Percentiles rank a stretch among this genome's conserved stretches.
These are phyloP conservation scores for Oleoguttula mirabilis DNA, from an alignment of 495 filamentous ascomycete species.

Conservation along the genomic window DNA sequence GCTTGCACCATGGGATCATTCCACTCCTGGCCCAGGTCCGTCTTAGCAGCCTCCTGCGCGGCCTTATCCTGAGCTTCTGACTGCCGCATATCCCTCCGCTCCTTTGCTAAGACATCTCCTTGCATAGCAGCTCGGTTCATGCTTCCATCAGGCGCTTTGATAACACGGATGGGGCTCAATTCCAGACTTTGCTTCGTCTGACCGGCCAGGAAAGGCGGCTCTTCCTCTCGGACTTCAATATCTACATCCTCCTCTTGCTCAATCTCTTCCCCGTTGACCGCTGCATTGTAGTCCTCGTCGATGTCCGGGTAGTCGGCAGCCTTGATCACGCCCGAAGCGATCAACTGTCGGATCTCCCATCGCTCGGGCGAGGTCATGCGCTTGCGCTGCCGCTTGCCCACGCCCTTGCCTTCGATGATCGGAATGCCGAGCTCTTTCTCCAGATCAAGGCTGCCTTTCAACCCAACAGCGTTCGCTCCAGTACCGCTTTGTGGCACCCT, in stretches of 20 bases:
- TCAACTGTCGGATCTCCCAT: constrained; percentile 95
- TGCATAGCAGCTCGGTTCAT: constrained; percentile 92
- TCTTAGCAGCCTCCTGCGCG: constrained; percentile 61
- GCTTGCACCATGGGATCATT: constrained; percentile 88
- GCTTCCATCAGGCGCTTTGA: constrained; percentile 94
- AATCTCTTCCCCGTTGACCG: constrained; percentile 72
- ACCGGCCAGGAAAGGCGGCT: constrained; percentile 89
- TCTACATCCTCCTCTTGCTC: constrained; percentile 96
- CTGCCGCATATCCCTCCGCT: constrained; percentile 76
- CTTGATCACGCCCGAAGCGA: constrained; percentile 84
- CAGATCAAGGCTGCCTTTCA: constrained; percentile 47
- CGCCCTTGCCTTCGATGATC: constrained; percentile 52
- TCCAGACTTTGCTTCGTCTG: constrained; percentile 95
- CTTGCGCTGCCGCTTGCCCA: constrained; percentile 55
- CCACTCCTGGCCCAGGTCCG: constrained; percentile 87
- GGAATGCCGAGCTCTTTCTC: constrained; percentile 43
- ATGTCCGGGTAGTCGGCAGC: constrained; percentile 88
- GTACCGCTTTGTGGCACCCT: constrained; percentile 53
- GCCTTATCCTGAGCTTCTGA: constrained; percentile 78
- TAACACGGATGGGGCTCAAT: constrained; percentile 84
- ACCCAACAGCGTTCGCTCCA: constrained; percentile 77
- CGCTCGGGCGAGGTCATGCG: constrained; percentile 89
- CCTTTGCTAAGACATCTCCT: constrained; percentile 79
- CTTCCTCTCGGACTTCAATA: constrained; percentile 91
- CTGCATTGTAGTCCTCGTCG: constrained; percentile 85